Evolutionary conservation across 148 eudicot genomes (phyloP), one percentile per base, ranked within the genome.

Genomic region (Simmondsia chinensis): DNA sequence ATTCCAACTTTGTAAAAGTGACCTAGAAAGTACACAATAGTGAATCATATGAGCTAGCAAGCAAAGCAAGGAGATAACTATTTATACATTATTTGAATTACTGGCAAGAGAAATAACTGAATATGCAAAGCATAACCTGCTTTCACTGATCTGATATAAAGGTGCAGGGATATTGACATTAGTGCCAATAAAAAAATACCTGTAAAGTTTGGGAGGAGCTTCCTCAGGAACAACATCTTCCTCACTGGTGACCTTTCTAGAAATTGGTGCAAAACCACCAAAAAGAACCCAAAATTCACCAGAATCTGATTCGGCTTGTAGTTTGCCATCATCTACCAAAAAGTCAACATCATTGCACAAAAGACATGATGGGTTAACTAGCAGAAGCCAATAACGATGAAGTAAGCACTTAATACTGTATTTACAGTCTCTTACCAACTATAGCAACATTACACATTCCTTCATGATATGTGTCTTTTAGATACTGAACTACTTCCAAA

Each of bases 221-320:
- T 76, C 83, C 56, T 82, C 96, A 8, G 77, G 80, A 46, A 86
- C 43, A 48, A 71, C 46, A 60, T 93, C 99, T 73, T 93, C 99
- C 42, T 93, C 99, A 70, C 65, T 61, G 23, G 68, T 63, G 46
- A 86, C 74, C 64, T 82, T 93, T 70, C 81, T 86, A 46, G 81
- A 76, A 68, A 93, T 87, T 50, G 99, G 99, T 56, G 99, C 99
- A 82, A 86, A 93, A 32, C 99, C 99, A 32, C 99, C 99, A 69
- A 93, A 93, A 9, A 77, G 81, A 43, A 93, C 86, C 99, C 99
- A 93, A 45, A 93, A 93, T 50, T 70, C 86, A 65, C 99, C 99
- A 59, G 99, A 93, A 66, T 93, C 96, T 19, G 82, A 68, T 70
- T 93, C 99, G 5, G 96, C 77, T 66, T 93, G 89, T 51, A 93